A percentile compares a stretch with the other conserved stretches of the same genome.
phyloP scores from a whole-genome alignment of 495 filamentous ascomycete genomes.

The Penicillium dipodomyicola region DNA sequence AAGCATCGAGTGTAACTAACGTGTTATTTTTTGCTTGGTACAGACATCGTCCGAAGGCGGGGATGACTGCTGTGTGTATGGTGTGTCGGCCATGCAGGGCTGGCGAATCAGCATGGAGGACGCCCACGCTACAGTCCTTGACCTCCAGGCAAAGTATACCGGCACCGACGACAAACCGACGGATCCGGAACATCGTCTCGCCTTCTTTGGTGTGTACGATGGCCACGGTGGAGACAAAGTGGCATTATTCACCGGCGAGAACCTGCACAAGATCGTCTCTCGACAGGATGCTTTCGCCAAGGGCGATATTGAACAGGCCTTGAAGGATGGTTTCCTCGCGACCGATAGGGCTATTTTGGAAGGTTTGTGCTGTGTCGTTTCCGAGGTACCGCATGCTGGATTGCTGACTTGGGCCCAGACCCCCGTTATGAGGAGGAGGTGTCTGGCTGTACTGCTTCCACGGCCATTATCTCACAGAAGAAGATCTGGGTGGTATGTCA shows the following conservation, averaged over 20 bases:
- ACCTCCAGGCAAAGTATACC: slow-evolving; percentile 67
- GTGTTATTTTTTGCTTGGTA: slow-evolving; percentile 12
- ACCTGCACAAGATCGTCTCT: slow-evolving; percentile 88
- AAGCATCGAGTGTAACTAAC: slow-evolving; percentile 5
- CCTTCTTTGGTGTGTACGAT: slow-evolving; percentile 98
- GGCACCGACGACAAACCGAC: slow-evolving; percentile 59
- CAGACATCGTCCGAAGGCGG: slow-evolving; percentile 85
- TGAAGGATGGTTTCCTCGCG: slow-evolving; percentile 96
- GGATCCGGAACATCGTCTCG: slow-evolving; percentile 65
- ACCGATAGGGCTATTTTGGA: slow-evolving; percentile 94
- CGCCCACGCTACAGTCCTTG: slow-evolving; percentile 82
- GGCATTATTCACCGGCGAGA: slow-evolving; percentile 85
- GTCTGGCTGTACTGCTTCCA: slow-evolving; percentile 93
- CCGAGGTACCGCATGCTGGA: background rate
- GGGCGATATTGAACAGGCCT: slow-evolving; percentile 88
- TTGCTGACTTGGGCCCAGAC: slow-evolving; percentile 54
- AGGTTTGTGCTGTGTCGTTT: slow-evolving; percentile 55
- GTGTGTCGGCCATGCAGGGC: slow-evolving; percentile 98
- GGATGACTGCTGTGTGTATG: slow-evolving; percentile 89
- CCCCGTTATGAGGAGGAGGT: slow-evolving; percentile 96
- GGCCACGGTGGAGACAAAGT: slow-evolving; percentile 97
- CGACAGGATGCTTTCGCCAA: slow-evolving; percentile 91
- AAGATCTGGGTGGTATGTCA: slow-evolving; percentile 98
- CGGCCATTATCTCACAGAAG: slow-evolving; percentile 79
- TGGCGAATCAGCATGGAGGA: slow-evolving; percentile 99